Evolutionary conservation across 2,329 filamentous ascomycete genomes (phyloP), one percentile per base, ranked within the genome.

Genomic region (Monosporascus sp.): DNA sequence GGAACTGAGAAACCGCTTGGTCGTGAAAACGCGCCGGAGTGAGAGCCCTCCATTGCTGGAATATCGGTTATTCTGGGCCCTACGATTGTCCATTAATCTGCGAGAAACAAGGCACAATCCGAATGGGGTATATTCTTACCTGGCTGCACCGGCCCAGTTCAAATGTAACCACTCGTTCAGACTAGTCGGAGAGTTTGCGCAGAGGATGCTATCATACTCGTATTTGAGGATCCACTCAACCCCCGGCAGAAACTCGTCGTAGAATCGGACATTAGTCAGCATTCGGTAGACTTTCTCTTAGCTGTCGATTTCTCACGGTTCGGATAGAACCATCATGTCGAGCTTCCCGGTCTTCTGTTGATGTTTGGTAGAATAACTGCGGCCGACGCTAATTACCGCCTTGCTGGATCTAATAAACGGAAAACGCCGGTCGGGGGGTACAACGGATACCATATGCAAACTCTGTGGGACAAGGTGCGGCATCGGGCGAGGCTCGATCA

Each of bases 161-260:
- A 74, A 81, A n/a, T 70, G 63, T 9, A 82, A 66, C 76, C 77
- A 82, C 6, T 80, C 75, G 57, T 82, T 75, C 39, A 82, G 62
- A 55, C 75, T 76, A 39, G 63, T 69, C n/a, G 69, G 68, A 11
- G 77, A 78, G 60, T 81, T 81, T 52, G 78, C 74, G 58, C 79
- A 82, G 46, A 82, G 65, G 46, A 82, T 79, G 59, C 75, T 79
- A 61, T 82, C 79, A n/a, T 72, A 69, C 58, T 82, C 77, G 58
- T 75, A 82, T 60, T 76, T 76, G 50, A 83, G 67, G 25, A 82
- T 64, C 77, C 77, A 81, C 64, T 82, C 78, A 37, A 75, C 76
- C 0, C 68, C 70, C 1, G 76, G 72, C 18, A 81, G 60, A 48
- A 79, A 73, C 55, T 77, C 72, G 55, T 79, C 70, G 60, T 82